Conservation (phyloP, 73 alveolate genomes). For the Tetrahymena thermophila region DNA sequence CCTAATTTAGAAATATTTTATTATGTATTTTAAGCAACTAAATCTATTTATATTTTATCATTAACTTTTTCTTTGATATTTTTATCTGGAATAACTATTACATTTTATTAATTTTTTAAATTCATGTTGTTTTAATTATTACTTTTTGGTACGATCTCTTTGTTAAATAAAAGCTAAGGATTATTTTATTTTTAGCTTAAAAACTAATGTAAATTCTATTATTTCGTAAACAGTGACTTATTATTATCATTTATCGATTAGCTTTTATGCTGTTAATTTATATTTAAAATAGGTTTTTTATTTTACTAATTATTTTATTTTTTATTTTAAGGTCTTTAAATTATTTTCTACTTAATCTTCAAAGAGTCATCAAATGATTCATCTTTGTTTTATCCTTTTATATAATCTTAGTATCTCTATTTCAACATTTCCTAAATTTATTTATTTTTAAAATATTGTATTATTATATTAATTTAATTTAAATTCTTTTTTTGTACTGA, state of each 20-base stretch:
- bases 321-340: not conserved
- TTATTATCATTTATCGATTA: not conserved
- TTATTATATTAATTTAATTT: no score
- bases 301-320: no score
- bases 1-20: not conserved
- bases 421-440: not conserved
- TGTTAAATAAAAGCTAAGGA: not conserved
- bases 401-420: not conserved
- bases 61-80: no score
- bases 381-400: not conserved
- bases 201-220: not conserved
- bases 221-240: no score
- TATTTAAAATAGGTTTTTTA: no score
- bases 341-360: not conserved
- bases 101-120: no score
- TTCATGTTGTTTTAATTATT: no score
- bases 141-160: no score
- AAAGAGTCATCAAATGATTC: not conserved
- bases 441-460: no score
- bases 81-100: not conserved
- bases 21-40: not conserved
- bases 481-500: no score
- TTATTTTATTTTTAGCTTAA: no score
- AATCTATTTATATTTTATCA: not conserved
- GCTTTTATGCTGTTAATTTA: no score